Evolutionary conservation across 352 stramenopile species (phyloP).

Genomic region (Globisporangium cederbergense): DNA sequence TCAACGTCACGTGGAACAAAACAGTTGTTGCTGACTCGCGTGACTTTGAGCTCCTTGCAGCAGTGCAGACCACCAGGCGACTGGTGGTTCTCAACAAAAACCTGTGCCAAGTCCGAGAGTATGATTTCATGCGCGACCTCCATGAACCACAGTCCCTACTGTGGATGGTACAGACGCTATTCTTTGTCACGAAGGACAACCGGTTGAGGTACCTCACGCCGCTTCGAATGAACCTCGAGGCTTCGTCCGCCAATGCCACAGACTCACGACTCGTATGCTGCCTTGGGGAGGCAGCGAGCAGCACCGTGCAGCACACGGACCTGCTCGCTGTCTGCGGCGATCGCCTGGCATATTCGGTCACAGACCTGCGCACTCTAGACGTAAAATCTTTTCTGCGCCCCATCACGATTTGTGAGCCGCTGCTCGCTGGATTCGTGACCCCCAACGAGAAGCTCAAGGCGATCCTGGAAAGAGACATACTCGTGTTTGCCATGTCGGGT

Average conservation of each 20-base stretch:
- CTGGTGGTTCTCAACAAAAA: slow-evolving; percentile 50
- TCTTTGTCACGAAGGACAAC: slow-evolving; percentile 44
- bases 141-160: slow-evolving; percentile 44
- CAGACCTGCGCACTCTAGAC: slow-evolving; percentile 34
- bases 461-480: slow-evolving; percentile 60
- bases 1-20: slow-evolving; percentile 57
- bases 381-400: slow-evolving; percentile 38
- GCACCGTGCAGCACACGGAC: slow-evolving; percentile 16
- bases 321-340: slow-evolving; percentile 50
- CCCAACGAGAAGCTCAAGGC: slow-evolving; percentile 36
- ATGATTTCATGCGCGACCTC: slow-evolving; percentile 34
- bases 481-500: slow-evolving; percentile 45
- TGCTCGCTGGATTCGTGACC: slow-evolving; percentile 41
- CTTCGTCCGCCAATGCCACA: slow-evolving; percentile 4
- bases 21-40: not conserved
- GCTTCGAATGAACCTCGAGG: slow-evolving; percentile 12
- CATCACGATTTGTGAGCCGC: slow-evolving; percentile 44
- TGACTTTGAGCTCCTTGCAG: slow-evolving; percentile 23
- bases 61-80: slow-evolving; percentile 52
- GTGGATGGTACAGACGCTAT: slow-evolving; percentile 66
- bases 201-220: slow-evolving; percentile 61
- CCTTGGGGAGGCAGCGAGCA: slow-evolving; percentile 13
- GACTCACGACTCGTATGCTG: slow-evolving; percentile 29
- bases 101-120: slow-evolving; percentile 34
- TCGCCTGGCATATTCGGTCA: slow-evolving; percentile 50